Evolutionary conservation across 345 rosid species (phyloP), one percentile per base, ranked within the genome.

Genomic region (Hibiscus syriacus): DNA sequence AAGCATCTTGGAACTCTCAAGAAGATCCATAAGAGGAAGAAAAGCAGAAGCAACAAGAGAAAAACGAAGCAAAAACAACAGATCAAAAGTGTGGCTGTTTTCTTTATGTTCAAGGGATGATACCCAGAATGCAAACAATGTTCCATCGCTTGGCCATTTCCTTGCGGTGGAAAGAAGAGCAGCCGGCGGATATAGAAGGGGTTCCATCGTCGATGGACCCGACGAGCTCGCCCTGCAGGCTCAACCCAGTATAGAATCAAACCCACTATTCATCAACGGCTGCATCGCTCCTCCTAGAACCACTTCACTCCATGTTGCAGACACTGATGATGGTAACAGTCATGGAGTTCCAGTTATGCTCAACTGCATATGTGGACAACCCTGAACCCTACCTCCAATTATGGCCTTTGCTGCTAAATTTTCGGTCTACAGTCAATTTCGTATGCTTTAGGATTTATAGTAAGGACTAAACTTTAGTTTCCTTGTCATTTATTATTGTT

Each of bases 251-350:
- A 13, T 9, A 17, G 63, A 58, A 30, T 58, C 45, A 0, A 58
- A 32, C 72, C 74, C 87, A 1, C 79, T 86, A 2, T 86, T 86
- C 49, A 70, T 82, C 17, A 41, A 82, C 53, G 85, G 83, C 16
- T 69, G 67, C 4, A 55, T 80, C 45, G 86, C 80, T 70, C 86
- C 84, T 72, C 88, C 87, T 34, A 72, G 17, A 67, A 10, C 70
- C 78, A 50, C 58, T 48, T 27, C 69, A 1, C 17, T 29, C 12
- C 48, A 36, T 5, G 29, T 1, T 60, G 26, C 65, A 11, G 65
- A 60, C n/a, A 43, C 56, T 55, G 43, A 57, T n/a, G 55, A 25
- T 34, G 7, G 38, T 41, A 76, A 70, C 6, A n/a, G 6, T 65
- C n/a, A n/a, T n/a, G 77, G 77, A 69, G 74, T 64, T 54, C 81